These are phyloP conservation scores for Cercospora sojina DNA, from an alignment of 2,329 filamentous ascomycete species.

Conservation along the genomic window DNA sequence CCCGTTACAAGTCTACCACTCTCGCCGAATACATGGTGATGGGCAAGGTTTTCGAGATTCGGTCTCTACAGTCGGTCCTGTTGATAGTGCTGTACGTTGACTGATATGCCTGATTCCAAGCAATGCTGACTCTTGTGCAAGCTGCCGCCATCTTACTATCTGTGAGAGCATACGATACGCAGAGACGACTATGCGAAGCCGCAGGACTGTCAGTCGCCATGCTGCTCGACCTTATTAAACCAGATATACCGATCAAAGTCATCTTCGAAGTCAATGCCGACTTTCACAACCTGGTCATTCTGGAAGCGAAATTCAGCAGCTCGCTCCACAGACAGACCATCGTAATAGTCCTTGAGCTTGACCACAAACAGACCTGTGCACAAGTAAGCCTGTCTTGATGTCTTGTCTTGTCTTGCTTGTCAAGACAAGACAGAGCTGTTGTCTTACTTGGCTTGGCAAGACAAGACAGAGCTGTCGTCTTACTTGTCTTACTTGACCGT, in stretches of 20 bases:
- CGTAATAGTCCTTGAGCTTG: constrained; percentile 9
- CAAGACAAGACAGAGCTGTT: no score
- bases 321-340: not conserved
- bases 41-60: not conserved
- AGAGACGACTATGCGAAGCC: not conserved
- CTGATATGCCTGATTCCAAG: not conserved
- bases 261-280: not conserved
- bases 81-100: not conserved
- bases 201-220: not conserved
- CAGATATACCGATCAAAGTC: not conserved
- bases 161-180: not conserved
- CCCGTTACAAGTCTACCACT: not conserved
- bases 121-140: not conserved
- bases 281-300: not conserved
- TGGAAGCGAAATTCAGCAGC: not conserved
- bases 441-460: no score
- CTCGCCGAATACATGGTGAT: not conserved
- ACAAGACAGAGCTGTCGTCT: no score
- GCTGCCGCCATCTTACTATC: not conserved
- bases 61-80: not conserved
- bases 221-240: not conserved
- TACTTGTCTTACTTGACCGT: no score
- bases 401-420: no score
- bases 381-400: no score
- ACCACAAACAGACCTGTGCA: constrained; percentile 9